A percentile compares a stretch with the other conserved stretches of the same genome.
Conservation (phyloP, 495 filamentous ascomycete genomes). For the Aspergillus avenaceus region DNA sequence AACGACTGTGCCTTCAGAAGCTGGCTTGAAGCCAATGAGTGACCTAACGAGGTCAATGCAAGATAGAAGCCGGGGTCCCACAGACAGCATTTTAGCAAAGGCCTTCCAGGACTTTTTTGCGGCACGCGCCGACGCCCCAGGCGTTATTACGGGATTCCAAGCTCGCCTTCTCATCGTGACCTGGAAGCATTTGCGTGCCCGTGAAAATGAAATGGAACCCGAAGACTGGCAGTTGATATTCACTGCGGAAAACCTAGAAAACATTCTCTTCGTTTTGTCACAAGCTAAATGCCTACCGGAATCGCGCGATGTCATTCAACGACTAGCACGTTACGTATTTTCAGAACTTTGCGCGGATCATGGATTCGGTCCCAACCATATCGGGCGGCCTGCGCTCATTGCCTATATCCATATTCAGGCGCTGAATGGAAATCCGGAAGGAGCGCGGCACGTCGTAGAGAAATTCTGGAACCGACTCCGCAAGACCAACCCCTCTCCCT, state of each 20-base stretch:
- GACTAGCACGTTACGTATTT: conserved; percentile 55
- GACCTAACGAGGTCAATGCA: conserved; percentile 33
- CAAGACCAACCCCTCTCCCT: conserved; percentile 39
- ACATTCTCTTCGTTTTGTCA: conserved; percentile 35
- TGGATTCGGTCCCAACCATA: conserved; percentile 31
- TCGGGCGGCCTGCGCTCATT: conserved; percentile 40
- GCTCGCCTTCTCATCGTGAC: conserved; percentile 53
- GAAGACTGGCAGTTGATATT: conserved; percentile 37
- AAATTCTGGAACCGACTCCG: conserved; percentile 37
- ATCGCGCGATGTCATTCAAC: conserved; percentile 31
- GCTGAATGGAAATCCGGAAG: conserved; percentile 53
- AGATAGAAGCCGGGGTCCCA: conserved; percentile 50
- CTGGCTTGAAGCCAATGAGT: conserved; percentile 40
- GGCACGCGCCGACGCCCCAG: conserved; percentile 42
- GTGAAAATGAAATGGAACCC: conserved; percentile 32
- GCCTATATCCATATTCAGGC: conserved; percentile 53
- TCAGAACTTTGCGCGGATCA: conserved; percentile 45
- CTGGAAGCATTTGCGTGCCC: conserved; percentile 52
- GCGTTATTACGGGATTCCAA: conserved; percentile 61
- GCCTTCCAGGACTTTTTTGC: conserved; percentile 65
- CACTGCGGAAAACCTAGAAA: conserved; percentile 48
- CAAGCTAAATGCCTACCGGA: conserved; percentile 33
- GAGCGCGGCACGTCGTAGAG: conserved; percentile 50
- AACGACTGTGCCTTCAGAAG: conserved; percentile 32
- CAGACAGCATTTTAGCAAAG: conserved; percentile 51